These are phyloP conservation scores for Alternaria rosae DNA, from an alignment of 2,329 filamentous ascomycete genomes.

Conservation along the genomic window DNA sequence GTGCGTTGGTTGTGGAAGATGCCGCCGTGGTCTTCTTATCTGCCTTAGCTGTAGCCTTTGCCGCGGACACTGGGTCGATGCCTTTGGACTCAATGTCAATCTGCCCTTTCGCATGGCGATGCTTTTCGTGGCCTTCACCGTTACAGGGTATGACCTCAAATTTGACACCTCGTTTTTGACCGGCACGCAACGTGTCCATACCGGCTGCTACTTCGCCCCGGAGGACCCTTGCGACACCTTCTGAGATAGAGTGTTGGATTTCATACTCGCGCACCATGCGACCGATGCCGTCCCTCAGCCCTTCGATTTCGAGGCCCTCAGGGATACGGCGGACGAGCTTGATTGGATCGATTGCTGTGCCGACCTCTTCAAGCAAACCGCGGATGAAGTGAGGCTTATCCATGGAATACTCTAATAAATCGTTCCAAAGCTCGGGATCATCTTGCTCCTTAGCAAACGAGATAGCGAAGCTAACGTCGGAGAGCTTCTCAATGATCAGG, in stretches of 20 bases:
- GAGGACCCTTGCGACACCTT: slow-evolving; percentile 85
- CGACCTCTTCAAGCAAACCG: slow-evolving; percentile 89
- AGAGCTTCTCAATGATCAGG: slow-evolving; percentile 91
- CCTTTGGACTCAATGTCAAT: slow-evolving; percentile 39
- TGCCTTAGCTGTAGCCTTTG: slow-evolving; percentile 27
- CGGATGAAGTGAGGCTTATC: slow-evolving; percentile 95
- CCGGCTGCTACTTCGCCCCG: slow-evolving; percentile 85
- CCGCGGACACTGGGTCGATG: slow-evolving; percentile 36
- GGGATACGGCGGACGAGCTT: slow-evolving; percentile 89
- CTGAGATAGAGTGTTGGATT: slow-evolving; percentile 90
- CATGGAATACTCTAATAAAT: slow-evolving; percentile 95
- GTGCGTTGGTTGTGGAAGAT: slow-evolving; percentile 26
- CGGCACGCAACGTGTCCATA: slow-evolving; percentile 80
- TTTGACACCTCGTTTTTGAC: slow-evolving; percentile 85
- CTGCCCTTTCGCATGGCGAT: slow-evolving; percentile 25
- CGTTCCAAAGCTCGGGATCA: slow-evolving; percentile 92
- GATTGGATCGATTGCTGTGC: slow-evolving; percentile 91
- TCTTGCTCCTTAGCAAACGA: slow-evolving; percentile 93
- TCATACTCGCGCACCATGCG: slow-evolving; percentile 96
- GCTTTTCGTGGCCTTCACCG: slow-evolving; percentile 38
- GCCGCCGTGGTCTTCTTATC: slow-evolving; percentile 32
- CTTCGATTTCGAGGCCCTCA: slow-evolving; percentile 90
- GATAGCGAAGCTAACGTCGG: slow-evolving; percentile 91
- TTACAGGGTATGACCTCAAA: slow-evolving; percentile 72
- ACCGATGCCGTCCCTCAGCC: slow-evolving; percentile 83